Evolutionary conservation across 2,329 filamentous ascomycete species (phyloP), one percentile per base, ranked within the genome.

Genomic region (Apiospora hydei): DNA sequence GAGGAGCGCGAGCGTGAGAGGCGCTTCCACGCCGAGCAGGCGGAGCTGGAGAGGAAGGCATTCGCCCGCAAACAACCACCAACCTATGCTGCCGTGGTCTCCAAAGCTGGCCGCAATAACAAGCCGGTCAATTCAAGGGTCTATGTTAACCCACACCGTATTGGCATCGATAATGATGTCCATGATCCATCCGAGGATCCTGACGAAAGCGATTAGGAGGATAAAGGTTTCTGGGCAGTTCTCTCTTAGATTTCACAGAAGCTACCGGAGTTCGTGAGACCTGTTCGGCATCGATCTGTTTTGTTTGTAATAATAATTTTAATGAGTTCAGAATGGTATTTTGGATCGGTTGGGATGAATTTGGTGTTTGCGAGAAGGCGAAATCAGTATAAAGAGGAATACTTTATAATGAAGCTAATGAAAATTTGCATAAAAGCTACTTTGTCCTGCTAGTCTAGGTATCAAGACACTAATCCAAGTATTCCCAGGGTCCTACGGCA

Each of bases 21-120:
- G n/a, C 68, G 68, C 47, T 41, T 69, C 46, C 26, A 57, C 16
- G n/a, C 21, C 47, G 68, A 53, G 24, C 47, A 43, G 38, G 46
- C 44, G 24, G 47, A 47, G 14, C 57, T 66, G 30, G 30, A 47
- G 34, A 30, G 24, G 34, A 47, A 43, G 43, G 51, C 30, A 18
- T 14, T 38, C 21, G 3, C 21, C 24, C 7, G 21, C n/a, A 5
- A 18, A 5, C n/a, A 24, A 18, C 24, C 11, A 18, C n/a, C 38
- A 43, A 3, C 21, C 38, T n/a, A 26, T n/a, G 16, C 11, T 10
- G 16, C 5, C 30, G 57, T 16, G 18, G 24, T 10, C 14, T 13
- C 18, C 13, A 18, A 14, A 21, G 21, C 46, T 10, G 16, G 6
- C 21, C 18, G 21, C 7, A 6, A 1, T 6, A 10, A 49, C 1